These are phyloP conservation scores for Aspergillus sparsus DNA, from an alignment of 495 filamentous ascomycete species.

Conservation along the genomic window DNA sequence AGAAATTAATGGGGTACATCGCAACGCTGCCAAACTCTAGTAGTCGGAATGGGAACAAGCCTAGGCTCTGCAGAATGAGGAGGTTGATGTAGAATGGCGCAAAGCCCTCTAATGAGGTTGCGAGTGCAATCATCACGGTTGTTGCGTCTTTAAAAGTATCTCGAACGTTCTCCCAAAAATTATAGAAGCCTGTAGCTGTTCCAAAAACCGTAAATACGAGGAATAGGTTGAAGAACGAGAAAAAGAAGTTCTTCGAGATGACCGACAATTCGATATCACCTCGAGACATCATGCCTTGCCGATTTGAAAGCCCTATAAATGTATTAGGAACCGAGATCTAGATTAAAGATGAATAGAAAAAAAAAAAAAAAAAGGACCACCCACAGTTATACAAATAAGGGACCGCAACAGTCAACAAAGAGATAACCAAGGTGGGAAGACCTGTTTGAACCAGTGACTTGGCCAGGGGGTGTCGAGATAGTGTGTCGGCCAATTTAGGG, in stretches of 20 bases:
- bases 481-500: conserved; percentile 65
- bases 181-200: conserved; percentile 68
- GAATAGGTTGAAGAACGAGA: conserved; percentile 99
- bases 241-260: conserved; percentile 99
- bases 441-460: conserved; percentile 82
- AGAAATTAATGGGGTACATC: conserved; percentile 77
- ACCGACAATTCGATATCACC: conserved; percentile 93
- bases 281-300: conserved; percentile 92
- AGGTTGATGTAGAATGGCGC: conserved; percentile 90
- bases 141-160: conserved; percentile 76
- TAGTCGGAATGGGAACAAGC: conserved; percentile 89
- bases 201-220: conserved; percentile 90
- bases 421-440: conserved; percentile 79
- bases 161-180: conserved; percentile 68
- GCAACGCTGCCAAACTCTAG: conserved; percentile 85
- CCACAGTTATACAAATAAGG: conserved; percentile 92
- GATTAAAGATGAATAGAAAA: neutral
- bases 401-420: conserved; percentile 82
- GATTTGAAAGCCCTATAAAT: conserved; percentile 66
- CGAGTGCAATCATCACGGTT: conserved; percentile 73
- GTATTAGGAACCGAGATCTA: conserved; percentile 1
- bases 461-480: conserved; percentile 65
- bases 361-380: conserved; percentile 18
- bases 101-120: conserved; percentile 69
- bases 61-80: conserved; percentile 88